Evolutionary conservation across 129 eudicot species (phyloP).

Genomic region (Helianthus annuus): DNA sequence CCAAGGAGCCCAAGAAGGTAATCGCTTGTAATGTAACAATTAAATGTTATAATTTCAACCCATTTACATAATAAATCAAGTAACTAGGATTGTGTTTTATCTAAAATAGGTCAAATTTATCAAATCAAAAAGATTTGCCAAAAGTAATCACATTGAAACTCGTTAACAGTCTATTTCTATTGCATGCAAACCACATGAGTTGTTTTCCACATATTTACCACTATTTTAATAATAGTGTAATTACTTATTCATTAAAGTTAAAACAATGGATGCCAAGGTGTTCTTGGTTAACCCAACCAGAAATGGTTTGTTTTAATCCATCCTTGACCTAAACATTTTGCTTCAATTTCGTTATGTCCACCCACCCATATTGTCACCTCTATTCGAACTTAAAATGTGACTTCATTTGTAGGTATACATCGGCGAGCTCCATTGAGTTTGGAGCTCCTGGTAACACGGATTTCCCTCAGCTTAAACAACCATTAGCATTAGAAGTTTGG

Average conservation of each 20-base stretch:
- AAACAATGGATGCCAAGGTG: too few relatives aligned
- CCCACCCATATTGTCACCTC: too few relatives aligned
- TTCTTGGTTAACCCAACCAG: background rate
- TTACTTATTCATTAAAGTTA: too few relatives aligned
- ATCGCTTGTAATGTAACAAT: background rate
- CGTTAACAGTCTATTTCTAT: background rate
- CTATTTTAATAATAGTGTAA: too few relatives aligned
- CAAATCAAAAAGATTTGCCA: background rate
- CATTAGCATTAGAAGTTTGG: constrained; percentile 71
- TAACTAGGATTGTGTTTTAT: too few relatives aligned
- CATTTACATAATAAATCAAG: too few relatives aligned
- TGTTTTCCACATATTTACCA: too few relatives aligned
- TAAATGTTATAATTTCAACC: too few relatives aligned
- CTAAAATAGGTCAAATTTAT: too few relatives aligned
- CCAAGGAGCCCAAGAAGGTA: constrained; percentile 96
- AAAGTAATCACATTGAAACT: background rate
- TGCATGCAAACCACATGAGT: background rate
- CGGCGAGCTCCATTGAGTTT: constrained; percentile 57
- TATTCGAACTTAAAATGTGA: too few relatives aligned
- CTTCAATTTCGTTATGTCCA: background rate
- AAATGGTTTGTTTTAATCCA: too few relatives aligned
- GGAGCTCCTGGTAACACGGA: constrained; percentile 84
- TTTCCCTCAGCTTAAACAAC: constrained; percentile 73
- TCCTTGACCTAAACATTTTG: too few relatives aligned
- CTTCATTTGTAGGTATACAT: constrained; percentile 53